Base-by-base conservation (phyloP, 331 rosid species). In the Pyrus hybrid region DNA sequence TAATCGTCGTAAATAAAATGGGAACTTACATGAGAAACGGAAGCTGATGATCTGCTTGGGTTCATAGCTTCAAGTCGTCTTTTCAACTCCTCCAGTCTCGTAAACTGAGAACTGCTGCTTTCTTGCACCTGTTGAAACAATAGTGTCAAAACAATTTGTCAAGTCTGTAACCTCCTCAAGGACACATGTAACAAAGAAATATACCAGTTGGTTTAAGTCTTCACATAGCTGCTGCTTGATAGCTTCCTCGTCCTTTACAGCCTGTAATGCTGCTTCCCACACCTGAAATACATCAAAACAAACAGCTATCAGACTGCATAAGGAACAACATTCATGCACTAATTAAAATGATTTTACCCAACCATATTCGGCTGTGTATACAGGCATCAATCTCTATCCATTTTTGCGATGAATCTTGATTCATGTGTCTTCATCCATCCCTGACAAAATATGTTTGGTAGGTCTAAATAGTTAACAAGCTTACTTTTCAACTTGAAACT, bases 21-120 rank as follows among this genome's bases (percentile, higher is more conserved):
- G 33, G 57, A 73, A 72, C 96, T 53, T 84, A 93, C 97, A 70
- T 72, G 83, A 82, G 85, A 69, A 77, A 70, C 51, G 18, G 84
- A 87, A 62, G 84, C 72, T 20, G 93, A 85, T 82, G 87, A 73
- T 57, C 87, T 87, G 76, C 33, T 67, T 22, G 92, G 96, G 80
- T 94, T 94, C 90, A 94, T 45, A 64, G 97, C 97, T 80, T 90
- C 98, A 68, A 93, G 73, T 72, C 98, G 81, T 80, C 95, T 86
- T 86, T 93, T 90, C 79, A 93, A 81, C 88, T 91, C 98, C 83
- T 87, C 98, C 56, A 93, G 87, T 77, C 97, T 83, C 23, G 90
- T 25, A 67, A 91, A 84, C 80, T 93, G 98, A 26, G 87, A 63
- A 66, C 18, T 84, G 82, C 91, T 86, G 88, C 98, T 88, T 84